Evolutionary conservation across 2,329 filamentous ascomycete genomes (phyloP), one percentile per base, ranked within the genome.

Genomic region (Epicoccum nigrum): DNA sequence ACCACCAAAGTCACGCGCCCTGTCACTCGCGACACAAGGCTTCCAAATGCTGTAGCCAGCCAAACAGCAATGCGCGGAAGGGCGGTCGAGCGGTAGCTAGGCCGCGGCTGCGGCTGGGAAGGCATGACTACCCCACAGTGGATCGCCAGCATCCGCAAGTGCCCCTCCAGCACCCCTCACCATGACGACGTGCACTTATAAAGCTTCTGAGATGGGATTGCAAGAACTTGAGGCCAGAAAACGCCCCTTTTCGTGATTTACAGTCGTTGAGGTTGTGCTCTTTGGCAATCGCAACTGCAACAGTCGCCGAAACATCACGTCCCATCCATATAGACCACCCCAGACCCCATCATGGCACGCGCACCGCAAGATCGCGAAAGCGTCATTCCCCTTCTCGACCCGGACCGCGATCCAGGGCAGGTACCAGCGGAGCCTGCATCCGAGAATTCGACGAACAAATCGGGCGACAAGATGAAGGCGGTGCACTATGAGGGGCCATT

Each of bases 401-500:
- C 58, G 7, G 44, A 55, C 21, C 44, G 58, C 47, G 52, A 60
- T 25, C 58, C 53, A 39, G 50, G 48, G 16, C 53, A 50, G 31
- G 35, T 54, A 44, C 50, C 47, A 15, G 55, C 52, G 12, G 45
- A 50, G 21, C 27, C 45, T 20, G 44, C 44, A 27, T 44, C 34
- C 4, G 11, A 21, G 7, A 51, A 46, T 9, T 32, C 48, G 7
- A 35, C 45, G 19, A 57, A 46, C 6, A 63, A 62, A 56, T 54
- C 60, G 9, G 32, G 13, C 27, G 40, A 53, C 3, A 77, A 74
- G 20, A 86, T 86, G 84, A 85, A 85, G 70, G 84, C 83, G 9
- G 76, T 86, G 47, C 83, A 85, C 63, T 86, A 86, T 60, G 79
- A 83, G 35, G 83, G 83, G 1, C 81, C 84, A 0, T 83, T 81